Evolutionary conservation across 176 grass and related monocot species (phyloP), one percentile per base, ranked within the genome.

Genomic region (Oryza brachyantha): DNA sequence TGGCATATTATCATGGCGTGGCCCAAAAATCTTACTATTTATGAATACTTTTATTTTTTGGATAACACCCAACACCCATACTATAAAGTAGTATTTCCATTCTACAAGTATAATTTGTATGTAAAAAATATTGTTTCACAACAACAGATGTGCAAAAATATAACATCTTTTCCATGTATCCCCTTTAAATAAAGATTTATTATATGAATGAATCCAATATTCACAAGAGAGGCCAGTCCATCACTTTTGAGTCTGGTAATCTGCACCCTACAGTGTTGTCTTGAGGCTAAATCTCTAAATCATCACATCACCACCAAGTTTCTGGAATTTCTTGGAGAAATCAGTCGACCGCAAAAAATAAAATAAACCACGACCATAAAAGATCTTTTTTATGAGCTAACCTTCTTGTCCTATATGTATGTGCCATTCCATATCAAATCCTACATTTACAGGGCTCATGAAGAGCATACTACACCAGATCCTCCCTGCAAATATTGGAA

Each of bases 391-490:
- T 64, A 24, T 10, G 26, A 35, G 14, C 28, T 7, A 22, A 22
- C 41, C 72, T 64, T 67, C 13, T 64, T 67, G 17, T 24, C 26
- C 19, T 75, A 3, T 46, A 38, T 79, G 38, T 67, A 46, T 29
- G 52, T 29, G 61, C 1, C 57, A 37, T 22, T 69, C n/a, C 25
- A 0, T 61, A 75, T 42, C 28, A 27, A 72, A 68, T 37, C 9
- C 54, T 80, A 64, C 32, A 62, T 74, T 14, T 64, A 39, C 13
- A 24, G 6, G 27, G 31, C 14, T 85, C 19, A 89, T 5, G 71
- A 31, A 24, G 82, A 76, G 9, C 87, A 89, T 19, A 60, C 22
- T 11, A 66, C 72, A 77, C 76, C 48, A 59, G 87, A 81, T 17
- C 87, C 87, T 81, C 4, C 10, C 87, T 89, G 82, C 65, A 85